A percentile compares a stretch with the other conserved stretches of the same genome.
These are phyloP conservation scores for Lodderomyces margitis DNA, from an alignment of 1,139 yeast genomes.

Conservation along the genomic window DNA sequence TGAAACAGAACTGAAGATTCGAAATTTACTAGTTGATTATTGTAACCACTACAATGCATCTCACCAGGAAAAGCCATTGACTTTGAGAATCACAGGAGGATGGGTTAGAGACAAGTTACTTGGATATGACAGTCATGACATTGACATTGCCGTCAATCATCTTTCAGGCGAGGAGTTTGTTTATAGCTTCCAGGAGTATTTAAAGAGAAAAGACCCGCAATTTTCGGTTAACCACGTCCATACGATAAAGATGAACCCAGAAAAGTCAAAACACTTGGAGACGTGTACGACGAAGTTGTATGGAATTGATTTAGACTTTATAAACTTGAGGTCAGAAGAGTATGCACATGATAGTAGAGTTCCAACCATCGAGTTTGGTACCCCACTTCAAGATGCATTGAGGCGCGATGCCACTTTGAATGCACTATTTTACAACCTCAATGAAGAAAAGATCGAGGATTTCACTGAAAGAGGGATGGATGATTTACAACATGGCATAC, in stretches of 20 bases:
- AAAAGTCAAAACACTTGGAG: slow-evolving; percentile 91
- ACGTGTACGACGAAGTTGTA: slow-evolving; percentile 89
- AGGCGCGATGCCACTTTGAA: slow-evolving; percentile 94
- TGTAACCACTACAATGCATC: slow-evolving; percentile 34
- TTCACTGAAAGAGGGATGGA: slow-evolving; percentile 71
- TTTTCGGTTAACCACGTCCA: slow-evolving; percentile 57
- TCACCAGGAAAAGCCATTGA: slow-evolving; percentile 23
- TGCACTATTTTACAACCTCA: slow-evolving; percentile 84
- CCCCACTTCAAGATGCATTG: slow-evolving; percentile 87
- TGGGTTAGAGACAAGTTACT: slow-evolving; percentile 97
- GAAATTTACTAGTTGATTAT: slow-evolving; percentile 45
- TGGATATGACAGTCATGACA: slow-evolving; percentile 76
- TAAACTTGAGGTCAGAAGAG: slow-evolving; percentile 82
- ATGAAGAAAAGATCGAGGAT: slow-evolving; percentile 71
- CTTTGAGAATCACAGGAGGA: slow-evolving; percentile 90
- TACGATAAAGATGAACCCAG: slow-evolving; percentile 89
- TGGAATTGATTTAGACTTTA: slow-evolving; percentile 86
- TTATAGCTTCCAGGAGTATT: slow-evolving; percentile 54
- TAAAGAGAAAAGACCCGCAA: slow-evolving; percentile 42
- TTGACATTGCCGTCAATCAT: slow-evolving; percentile 85
- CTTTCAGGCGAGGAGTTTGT: slow-evolving; percentile 89
- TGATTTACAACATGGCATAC: slow-evolving; percentile 66
- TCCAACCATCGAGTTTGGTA: slow-evolving; percentile 76
- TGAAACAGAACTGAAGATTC: slow-evolving; percentile 48
- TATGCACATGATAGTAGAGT: slow-evolving; percentile 81